Base-by-base conservation (phyloP, 192 early-diverging fungal genomes). In the Coemansia sp. region DNA sequence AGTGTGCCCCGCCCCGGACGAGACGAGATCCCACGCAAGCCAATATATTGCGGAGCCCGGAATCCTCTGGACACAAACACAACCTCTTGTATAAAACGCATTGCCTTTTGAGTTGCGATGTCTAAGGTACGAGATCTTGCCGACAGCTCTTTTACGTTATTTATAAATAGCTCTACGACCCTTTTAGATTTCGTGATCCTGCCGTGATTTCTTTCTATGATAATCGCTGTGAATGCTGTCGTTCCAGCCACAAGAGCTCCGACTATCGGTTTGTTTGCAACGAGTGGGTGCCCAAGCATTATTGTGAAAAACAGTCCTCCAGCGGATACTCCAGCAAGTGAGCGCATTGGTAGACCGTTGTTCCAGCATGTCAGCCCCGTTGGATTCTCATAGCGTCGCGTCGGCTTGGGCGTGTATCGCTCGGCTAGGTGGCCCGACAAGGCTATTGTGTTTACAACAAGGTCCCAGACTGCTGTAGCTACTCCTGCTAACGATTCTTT, bases 361-460 rank as follows among this genome's bases (percentile, higher is more conserved):
- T 6, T 51, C 48, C 48, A 51, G 48, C 25, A 12, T 26, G 8
- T 8, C 7, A 51, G 48, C 7, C 15, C 7, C 0, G 23, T 2
- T 7, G 2, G 7, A 9, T 2, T 26, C 23, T 51, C 48, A 18
- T 31, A 46, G 16, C 20, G 39, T 0, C 29, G 49, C 1, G 35
- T 46, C 35, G 59, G 56, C 23, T 48, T 65, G 3, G 76, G 76
- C 26, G 76, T 78, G 35, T 72, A 78, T 26, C 49, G 49, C 9
- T 78, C 76, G 1, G 61, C 67, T 34, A 70, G 25, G 12, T 72
- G 66, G 4, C 76, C 76, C 25, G 70, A 72, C 21, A 58, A 46
- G 0, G 70, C n/a, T 35, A 78, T 31, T 10, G 64, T 63, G 3
- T 33, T 30, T 40, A 39, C 39, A 51, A 58, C 1, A 21, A 23